phyloP scores from a whole-genome alignment of 108 stramenopile genomes.

The Schizochytrium sp. region DNA sequence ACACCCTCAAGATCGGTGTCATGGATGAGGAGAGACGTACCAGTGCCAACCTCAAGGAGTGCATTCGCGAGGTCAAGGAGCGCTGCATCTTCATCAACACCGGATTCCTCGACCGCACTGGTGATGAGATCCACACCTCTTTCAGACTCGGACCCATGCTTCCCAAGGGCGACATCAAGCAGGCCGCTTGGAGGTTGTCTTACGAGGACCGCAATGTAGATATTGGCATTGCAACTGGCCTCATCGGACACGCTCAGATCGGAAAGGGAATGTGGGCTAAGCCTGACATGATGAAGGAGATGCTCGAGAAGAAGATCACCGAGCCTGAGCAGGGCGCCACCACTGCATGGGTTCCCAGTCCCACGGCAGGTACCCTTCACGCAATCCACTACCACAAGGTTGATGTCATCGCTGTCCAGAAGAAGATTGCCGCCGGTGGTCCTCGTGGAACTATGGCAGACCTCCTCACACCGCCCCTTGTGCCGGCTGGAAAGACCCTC shows the following conservation, averaged over 20 bases:
- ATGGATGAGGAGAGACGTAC: slow-evolving; percentile 69
- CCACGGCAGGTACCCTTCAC: slow-evolving; percentile 66
- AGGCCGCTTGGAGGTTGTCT: slow-evolving; percentile 6
- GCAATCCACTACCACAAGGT: slow-evolving; percentile 64
- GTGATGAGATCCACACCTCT: slow-evolving; percentile 67
- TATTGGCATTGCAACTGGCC: slow-evolving; percentile 60
- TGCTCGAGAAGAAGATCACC: slow-evolving; percentile 65
- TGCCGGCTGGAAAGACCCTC: not conserved
- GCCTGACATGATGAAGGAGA: slow-evolving; percentile 63
- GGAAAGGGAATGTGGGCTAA: slow-evolving; percentile 69
- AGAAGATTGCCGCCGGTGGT: slow-evolving; percentile 36
- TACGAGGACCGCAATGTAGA: slow-evolving; percentile 65
- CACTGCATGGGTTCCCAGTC: slow-evolving; percentile 66
- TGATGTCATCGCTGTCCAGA: slow-evolving; percentile 57
- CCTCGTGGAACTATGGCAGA: slow-evolving; percentile 37
- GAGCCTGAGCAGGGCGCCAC: slow-evolving; percentile 61
- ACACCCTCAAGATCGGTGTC: slow-evolving; percentile 67
- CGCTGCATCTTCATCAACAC: slow-evolving; percentile 67
- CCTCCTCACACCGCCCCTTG: slow-evolving; percentile 62
- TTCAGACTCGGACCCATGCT: slow-evolving; percentile 60
- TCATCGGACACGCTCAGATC: slow-evolving; percentile 63
- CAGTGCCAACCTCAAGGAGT: slow-evolving; percentile 60
- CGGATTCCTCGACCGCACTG: slow-evolving; percentile 68
- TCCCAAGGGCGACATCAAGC: slow-evolving; percentile 61
- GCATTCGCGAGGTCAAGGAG: slow-evolving; percentile 57